phyloP scores from a whole-genome alignment of 1,139 yeast genomes.

The Blastobotrys apis region DNA sequence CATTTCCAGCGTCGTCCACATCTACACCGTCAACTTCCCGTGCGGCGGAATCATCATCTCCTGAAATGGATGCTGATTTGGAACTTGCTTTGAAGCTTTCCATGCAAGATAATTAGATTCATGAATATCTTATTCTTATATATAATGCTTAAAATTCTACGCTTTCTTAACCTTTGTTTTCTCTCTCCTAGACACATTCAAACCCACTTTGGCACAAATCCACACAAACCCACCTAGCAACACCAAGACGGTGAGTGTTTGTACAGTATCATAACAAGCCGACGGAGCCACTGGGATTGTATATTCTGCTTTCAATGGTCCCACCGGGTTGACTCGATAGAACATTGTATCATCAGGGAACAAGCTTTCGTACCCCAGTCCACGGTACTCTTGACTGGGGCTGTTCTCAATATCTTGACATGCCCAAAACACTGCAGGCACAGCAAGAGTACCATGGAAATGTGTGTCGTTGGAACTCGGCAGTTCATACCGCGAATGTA shows the following conservation, averaged over 20 bases:
- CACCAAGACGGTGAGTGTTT: conserved; percentile 33
- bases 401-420: conserved; percentile 37
- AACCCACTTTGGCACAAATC: conserved; percentile 32
- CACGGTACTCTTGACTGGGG: conserved; percentile 33
- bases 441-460: conserved; percentile 23
- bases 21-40: neutral
- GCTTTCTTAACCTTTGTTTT: neutral
- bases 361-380: conserved; percentile 42
- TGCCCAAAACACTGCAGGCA: conserved; percentile 48
- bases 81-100: conserved; percentile 8
- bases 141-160: too few relatives aligned
- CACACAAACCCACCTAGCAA: conserved; percentile 35
- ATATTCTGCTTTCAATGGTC: conserved; percentile 17
- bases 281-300: conserved; percentile 39
- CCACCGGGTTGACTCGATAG: conserved; percentile 29
- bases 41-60: neutral
- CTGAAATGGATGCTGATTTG: conserved; percentile 4
- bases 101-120: conserved; percentile 1
- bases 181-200: neutral
- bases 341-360: conserved; percentile 46
- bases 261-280: conserved; percentile 29
- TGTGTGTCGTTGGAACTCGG: conserved; percentile 33
- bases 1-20: neutral
- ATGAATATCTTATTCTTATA: too few relatives aligned
- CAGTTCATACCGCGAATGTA: conserved; percentile 48